Conservation (phyloP, 2,329 filamentous ascomycete species). For the Conoideocrella luteorostrata region DNA sequence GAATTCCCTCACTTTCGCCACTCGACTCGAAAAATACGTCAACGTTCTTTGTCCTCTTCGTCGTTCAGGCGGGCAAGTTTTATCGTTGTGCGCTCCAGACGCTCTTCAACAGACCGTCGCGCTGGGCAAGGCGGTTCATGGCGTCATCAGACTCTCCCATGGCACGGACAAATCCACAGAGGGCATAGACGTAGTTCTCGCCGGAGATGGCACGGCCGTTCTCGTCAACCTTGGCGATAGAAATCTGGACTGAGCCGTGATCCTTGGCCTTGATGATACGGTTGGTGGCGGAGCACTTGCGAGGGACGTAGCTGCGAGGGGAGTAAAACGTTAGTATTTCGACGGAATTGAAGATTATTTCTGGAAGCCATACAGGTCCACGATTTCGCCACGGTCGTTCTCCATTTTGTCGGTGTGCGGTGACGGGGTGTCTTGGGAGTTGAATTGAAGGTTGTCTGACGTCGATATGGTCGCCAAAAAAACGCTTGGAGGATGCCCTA, state of each 20-base stretch:
- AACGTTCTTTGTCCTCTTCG: conserved; percentile 8
- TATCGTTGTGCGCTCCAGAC: conserved; percentile 81
- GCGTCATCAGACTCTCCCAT: conserved; percentile 98
- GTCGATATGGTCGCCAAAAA: conserved; percentile 23
- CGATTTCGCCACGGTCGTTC: conserved; percentile 99
- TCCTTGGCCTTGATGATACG: conserved; percentile 99
- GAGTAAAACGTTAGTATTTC: conserved; percentile 20
- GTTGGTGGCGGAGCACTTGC: conserved; percentile 98
- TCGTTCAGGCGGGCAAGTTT: conserved; percentile 21
- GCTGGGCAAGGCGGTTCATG: conserved; percentile 91
- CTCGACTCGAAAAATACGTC: conserved; percentile 12
- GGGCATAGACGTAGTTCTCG: conserved; percentile 95
- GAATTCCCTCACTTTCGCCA: not conserved
- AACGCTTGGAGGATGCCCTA: conserved; percentile 20
- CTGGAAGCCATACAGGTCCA: conserved; percentile 76
- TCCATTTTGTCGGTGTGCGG: conserved; percentile 69
- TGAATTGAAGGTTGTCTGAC: conserved; percentile 18
- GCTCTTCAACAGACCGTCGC: conserved; percentile 92
- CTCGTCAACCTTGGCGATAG: conserved; percentile 97
- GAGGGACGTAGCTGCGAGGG: conserved; percentile 76
- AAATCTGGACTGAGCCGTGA: conserved; percentile 97
- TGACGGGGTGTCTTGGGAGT: conserved; percentile 20
- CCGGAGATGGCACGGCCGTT: conserved; percentile 88
- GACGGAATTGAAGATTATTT: conserved; percentile 2
- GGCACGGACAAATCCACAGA: conserved; percentile 94